Evolutionary conservation across 208 protist species (phyloP).

Genomic region (Acanthamoeba triangularis): DNA sequence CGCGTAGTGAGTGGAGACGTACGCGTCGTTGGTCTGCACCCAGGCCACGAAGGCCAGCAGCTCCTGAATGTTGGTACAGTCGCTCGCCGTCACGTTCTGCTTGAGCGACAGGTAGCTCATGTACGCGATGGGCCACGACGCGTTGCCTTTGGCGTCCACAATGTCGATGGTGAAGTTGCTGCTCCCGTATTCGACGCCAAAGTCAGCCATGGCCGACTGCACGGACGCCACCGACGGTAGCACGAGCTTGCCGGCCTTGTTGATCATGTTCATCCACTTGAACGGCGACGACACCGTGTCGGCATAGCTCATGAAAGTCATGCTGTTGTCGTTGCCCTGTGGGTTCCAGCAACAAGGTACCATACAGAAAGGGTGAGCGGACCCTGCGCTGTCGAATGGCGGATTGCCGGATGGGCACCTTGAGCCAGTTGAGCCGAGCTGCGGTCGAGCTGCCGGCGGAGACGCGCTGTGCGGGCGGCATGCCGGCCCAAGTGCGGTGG

Average conservation of each 20-base stretch:
- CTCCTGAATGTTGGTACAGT: background rate
- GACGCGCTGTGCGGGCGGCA: background rate
- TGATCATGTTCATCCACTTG: slow-evolving; percentile 56
- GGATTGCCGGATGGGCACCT: background rate
- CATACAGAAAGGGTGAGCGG: background rate
- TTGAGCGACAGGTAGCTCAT: background rate
- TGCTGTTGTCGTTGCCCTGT: background rate
- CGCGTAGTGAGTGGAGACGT: background rate
- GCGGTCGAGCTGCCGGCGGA: background rate
- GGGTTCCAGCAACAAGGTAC: background rate
- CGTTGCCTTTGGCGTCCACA: background rate
- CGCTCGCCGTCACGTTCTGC: background rate
- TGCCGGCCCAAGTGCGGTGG: background rate
- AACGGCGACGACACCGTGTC: background rate
- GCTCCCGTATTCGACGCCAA: background rate
- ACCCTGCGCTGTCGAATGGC: background rate
- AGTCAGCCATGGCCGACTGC: slow-evolving; percentile 1
- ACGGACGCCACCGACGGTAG: background rate
- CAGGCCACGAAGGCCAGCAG: slow-evolving; percentile 21
- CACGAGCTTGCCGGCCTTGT: slow-evolving; percentile 26
- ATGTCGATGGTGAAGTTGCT: slow-evolving; percentile 60
- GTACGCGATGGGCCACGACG: slow-evolving; percentile 1
- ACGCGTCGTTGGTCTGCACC: slow-evolving; percentile 46
- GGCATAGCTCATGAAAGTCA: slow-evolving; percentile 35
- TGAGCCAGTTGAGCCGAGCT: background rate